phyloP scores from a whole-genome alignment of 805 yeast genomes.

The Barnettozyma wickerhamii region DNA sequence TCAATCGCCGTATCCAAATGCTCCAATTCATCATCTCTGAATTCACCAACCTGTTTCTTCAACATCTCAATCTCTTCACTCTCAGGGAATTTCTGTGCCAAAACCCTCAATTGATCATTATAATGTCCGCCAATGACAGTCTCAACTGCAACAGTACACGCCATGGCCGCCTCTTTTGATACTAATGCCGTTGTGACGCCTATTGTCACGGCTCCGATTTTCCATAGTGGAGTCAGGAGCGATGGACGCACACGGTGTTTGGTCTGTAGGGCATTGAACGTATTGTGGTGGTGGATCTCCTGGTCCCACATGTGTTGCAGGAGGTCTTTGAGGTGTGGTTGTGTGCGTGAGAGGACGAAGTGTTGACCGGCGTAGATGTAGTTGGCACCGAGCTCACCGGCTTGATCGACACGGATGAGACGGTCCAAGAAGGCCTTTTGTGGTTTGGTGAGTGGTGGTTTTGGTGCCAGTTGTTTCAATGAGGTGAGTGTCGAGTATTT shows the following conservation, averaged over 20 bases:
- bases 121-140: conserved; percentile 97
- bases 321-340: conserved; percentile 54
- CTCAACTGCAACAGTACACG: conserved; percentile 98
- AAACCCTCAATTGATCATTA: conserved; percentile 78
- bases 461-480: background rate
- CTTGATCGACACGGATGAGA: conserved; percentile 89
- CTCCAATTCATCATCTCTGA: conserved; percentile 92
- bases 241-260: conserved; percentile 87
- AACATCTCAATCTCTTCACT: conserved; percentile 51
- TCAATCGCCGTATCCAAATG: conserved; percentile 92
- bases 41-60: conserved; percentile 51
- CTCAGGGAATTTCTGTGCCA: conserved; percentile 57
- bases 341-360: conserved; percentile 60
- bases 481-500: conserved; percentile 1
- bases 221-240: conserved; percentile 89
- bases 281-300: conserved; percentile 83
- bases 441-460: conserved; percentile 34
- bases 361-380: conserved; percentile 91
- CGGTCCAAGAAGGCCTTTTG: conserved; percentile 71
- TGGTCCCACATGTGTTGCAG: conserved; percentile 93
- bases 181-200: conserved; percentile 84
- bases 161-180: conserved; percentile 98
- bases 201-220: conserved; percentile 78
- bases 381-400: conserved; percentile 96
- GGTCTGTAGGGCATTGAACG: conserved; percentile 75